Percentiles rank a stretch among this genome's conserved stretches.
phyloP scores from a whole-genome alignment of 352 stramenopile species.

The Halophytophthora polymorphica region DNA sequence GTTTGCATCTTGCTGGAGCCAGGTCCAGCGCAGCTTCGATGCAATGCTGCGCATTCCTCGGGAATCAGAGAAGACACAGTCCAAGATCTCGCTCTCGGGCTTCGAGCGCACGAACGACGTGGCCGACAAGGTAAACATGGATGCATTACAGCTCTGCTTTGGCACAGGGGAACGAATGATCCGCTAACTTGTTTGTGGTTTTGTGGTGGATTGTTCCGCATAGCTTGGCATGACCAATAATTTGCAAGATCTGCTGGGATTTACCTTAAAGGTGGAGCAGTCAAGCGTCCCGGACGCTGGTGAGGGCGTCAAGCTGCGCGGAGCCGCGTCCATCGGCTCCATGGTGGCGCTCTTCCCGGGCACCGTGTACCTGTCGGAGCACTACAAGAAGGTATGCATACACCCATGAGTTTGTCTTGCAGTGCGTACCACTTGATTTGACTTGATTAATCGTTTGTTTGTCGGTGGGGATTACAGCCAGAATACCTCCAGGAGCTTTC shows the following conservation, averaged over 20 bases:
- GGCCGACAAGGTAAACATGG: slow-evolving; percentile 17
- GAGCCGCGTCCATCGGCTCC: slow-evolving; percentile 60
- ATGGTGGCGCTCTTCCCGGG: slow-evolving; percentile 75
- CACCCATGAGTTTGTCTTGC: background rate
- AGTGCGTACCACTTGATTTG: background rate
- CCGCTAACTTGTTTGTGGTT: background rate
- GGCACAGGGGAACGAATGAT: no score
- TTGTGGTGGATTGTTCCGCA: slow-evolving; percentile 1
- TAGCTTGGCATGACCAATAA: slow-evolving; percentile 35
- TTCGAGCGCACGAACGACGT: slow-evolving; percentile 43
- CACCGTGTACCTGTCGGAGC: slow-evolving; percentile 79
- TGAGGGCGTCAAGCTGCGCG: slow-evolving; percentile 69
- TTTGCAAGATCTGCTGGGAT: slow-evolving; percentile 63
- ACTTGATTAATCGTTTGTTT: background rate
- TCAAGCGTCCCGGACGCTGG: slow-evolving; percentile 63
- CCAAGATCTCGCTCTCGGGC: slow-evolving; percentile 64
- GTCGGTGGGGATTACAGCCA: slow-evolving; percentile 14
- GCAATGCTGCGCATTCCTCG: slow-evolving; percentile 53
- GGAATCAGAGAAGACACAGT: slow-evolving; percentile 23
- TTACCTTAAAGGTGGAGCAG: slow-evolving; percentile 60
- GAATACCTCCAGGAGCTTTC: slow-evolving; percentile 67
- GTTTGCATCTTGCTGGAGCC: background rate
- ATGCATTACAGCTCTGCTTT: no score
- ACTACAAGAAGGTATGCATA: slow-evolving; percentile 72
- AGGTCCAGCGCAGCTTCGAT: slow-evolving; percentile 57